Evolutionary conservation across 805 yeast species (phyloP).

Genomic region (Wickerhamiella kazuoi): DNA sequence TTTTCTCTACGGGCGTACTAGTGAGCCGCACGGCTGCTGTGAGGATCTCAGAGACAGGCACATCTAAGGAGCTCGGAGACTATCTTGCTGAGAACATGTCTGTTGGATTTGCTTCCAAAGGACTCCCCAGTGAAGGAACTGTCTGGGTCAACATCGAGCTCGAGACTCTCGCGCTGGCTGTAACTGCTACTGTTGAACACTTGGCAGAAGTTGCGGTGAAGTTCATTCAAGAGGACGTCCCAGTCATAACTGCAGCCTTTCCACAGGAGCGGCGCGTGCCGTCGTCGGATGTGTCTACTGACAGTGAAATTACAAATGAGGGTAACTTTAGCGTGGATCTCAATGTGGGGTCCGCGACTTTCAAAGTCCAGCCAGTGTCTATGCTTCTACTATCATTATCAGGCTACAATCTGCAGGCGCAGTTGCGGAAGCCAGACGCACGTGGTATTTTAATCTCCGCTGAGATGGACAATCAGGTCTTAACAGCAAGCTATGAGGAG

Average conservation of each 20-base stretch:
- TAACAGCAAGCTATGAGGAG: slow-evolving; percentile 1
- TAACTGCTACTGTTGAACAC: slow-evolving; percentile 7
- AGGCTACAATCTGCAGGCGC: slow-evolving; percentile 1
- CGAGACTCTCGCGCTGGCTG: slow-evolving; percentile 8
- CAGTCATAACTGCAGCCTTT: not conserved
- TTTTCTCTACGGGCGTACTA: slow-evolving; percentile 10
- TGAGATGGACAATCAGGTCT: slow-evolving; percentile 3
- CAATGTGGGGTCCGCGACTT: slow-evolving; percentile 1
- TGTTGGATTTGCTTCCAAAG: slow-evolving; percentile 10
- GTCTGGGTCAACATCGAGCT: slow-evolving; percentile 10
- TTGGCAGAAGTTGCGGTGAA: slow-evolving; percentile 3
- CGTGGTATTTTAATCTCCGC: slow-evolving; percentile 1
- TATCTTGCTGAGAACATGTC: slow-evolving; percentile 9
- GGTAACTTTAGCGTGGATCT: slow-evolving; percentile 1
- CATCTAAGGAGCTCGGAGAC: slow-evolving; percentile 10
- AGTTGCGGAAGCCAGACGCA: slow-evolving; percentile 4
- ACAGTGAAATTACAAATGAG: not conserved
- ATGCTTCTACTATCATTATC: not conserved
- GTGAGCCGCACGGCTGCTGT: slow-evolving; percentile 11
- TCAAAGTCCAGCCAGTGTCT: slow-evolving; percentile 1
- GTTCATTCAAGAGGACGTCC: slow-evolving; percentile 9
- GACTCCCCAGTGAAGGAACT: slow-evolving; percentile 2
- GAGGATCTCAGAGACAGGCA: slow-evolving; percentile 5
- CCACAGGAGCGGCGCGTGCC: not conserved
- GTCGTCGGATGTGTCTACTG: not conserved